Base-by-base conservation (phyloP, 805 yeast genomes). In the Saccharomycodes ludwigii region DNA sequence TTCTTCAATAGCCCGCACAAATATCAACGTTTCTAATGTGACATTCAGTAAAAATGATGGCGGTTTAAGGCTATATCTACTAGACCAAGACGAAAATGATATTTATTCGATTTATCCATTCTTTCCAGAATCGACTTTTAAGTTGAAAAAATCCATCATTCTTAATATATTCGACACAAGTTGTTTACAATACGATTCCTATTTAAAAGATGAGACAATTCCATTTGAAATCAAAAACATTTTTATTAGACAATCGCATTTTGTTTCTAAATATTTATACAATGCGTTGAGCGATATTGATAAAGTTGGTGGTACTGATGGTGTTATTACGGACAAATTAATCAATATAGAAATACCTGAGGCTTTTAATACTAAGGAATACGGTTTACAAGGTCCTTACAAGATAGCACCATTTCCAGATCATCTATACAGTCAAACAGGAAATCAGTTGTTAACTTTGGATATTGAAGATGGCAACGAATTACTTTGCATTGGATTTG, bases 81-180 rank as follows among this genome's bases (percentile, higher is more conserved):
- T 73, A 32, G 65, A 66, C 7, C 46, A 54, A 7, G 78, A 72
- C 32, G 73, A 77, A 12, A 47, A 49, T 10, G 81, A 78, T 39
- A 37, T 80, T 1, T 76, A 65, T 43, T 58, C 67, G 1, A 53
- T 79, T 3, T 71, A 66, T 39, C 91, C 91, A n/a, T 76, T 75
- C 47, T 43, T 69, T 14, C 83, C 86, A 0, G 11, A 29, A 21
- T 23, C 40, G n/a, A n/a, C n/a, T n/a, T n/a, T n/a, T n/a, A n/a
- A n/a, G n/a, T n/a, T n/a, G n/a, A n/a, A n/a, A n/a, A n/a, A n/a
- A n/a, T n/a, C n/a, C n/a, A n/a, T n/a, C n/a, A n/a, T n/a, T n/a
- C n/a, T n/a, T n/a, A n/a, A n/a, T n/a, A n/a, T n/a, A n/a, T 28
- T 27, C 30, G 14, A 35, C 40, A 22, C 25, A 32, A 24, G 38